phyloP scores from a whole-genome alignment of 192 early-diverging fungal genomes.

The Thoreauomyces humboldtii region DNA sequence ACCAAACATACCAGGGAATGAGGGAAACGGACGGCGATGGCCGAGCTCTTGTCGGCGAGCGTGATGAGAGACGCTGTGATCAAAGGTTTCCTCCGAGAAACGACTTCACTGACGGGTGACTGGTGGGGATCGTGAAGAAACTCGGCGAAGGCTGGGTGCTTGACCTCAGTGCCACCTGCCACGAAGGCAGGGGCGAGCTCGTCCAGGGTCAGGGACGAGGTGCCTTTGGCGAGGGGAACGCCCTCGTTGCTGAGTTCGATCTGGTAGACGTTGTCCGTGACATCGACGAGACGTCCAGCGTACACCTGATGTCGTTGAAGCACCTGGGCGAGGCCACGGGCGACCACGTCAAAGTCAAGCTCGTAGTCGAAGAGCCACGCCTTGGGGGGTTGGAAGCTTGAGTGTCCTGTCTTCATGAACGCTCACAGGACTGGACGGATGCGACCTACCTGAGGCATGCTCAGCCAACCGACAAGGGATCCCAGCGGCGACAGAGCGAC shows the following conservation, averaged over 20 bases:
- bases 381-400: too few relatives aligned
- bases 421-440: too few relatives aligned
- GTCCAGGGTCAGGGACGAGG: background rate
- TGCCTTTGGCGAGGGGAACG: constrained; percentile 3
- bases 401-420: too few relatives aligned
- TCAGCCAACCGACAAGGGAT: too few relatives aligned
- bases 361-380: constrained; percentile 5
- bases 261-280: background rate
- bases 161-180: background rate
- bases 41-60: background rate
- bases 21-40: constrained; percentile 2
- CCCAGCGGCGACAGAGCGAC: too few relatives aligned
- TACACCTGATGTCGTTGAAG: background rate
- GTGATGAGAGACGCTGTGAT: background rate
- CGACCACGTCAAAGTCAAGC: constrained; percentile 1
- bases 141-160: constrained; percentile 2
- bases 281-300: constrained; percentile 1
- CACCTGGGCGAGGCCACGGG: constrained; percentile 4
- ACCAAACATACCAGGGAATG: background rate
- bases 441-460: too few relatives aligned
- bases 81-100: too few relatives aligned
- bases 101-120: too few relatives aligned
- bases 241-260: constrained; percentile 6
- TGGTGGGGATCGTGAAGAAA: background rate
- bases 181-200: background rate